These are phyloP conservation scores for Populus alba DNA, from an alignment of 345 rosid species.

Conservation along the genomic window DNA sequence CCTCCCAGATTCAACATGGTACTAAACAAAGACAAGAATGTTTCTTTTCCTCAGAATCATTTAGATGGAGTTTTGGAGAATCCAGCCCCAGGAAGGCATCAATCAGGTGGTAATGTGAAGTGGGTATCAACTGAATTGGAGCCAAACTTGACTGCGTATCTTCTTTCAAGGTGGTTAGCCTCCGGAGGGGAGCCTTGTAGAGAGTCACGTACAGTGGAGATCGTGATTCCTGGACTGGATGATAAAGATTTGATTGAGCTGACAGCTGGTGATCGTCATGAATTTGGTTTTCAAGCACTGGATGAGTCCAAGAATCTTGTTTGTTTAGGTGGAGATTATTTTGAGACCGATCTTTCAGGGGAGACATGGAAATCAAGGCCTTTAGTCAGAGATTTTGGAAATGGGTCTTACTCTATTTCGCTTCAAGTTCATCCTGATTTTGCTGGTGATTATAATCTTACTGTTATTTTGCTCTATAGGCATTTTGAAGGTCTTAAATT, in stretches of 20 bases:
- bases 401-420: constrained; percentile 68
- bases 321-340: constrained; percentile 87
- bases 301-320: constrained; percentile 49
- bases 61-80: constrained; percentile 12
- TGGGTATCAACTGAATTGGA: constrained; percentile 60
- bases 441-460: constrained; percentile 62
- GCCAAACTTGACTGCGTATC: constrained; percentile 46
- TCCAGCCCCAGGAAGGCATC: not conserved
- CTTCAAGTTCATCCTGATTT: constrained; percentile 93
- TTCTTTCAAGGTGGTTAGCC: constrained; percentile 58
- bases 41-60: constrained; percentile 9
- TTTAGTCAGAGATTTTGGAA: constrained; percentile 65
- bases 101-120: constrained; percentile 4
- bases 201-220: constrained; percentile 53
- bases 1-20: not conserved
- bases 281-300: constrained; percentile 57
- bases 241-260: constrained; percentile 46
- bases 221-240: constrained; percentile 56
- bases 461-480: constrained; percentile 69
- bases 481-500: constrained; percentile 71
- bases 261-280: constrained; percentile 62
- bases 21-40: not conserved
- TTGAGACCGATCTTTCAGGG: constrained; percentile 84
- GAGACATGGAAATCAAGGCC: constrained; percentile 89
- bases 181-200: constrained; percentile 67